A percentile compares a stretch with the other conserved stretches of the same genome.
phyloP scores from a whole-genome alignment of 768 basidiomycete genomes.

The Lactarius sanguifluus region DNA sequence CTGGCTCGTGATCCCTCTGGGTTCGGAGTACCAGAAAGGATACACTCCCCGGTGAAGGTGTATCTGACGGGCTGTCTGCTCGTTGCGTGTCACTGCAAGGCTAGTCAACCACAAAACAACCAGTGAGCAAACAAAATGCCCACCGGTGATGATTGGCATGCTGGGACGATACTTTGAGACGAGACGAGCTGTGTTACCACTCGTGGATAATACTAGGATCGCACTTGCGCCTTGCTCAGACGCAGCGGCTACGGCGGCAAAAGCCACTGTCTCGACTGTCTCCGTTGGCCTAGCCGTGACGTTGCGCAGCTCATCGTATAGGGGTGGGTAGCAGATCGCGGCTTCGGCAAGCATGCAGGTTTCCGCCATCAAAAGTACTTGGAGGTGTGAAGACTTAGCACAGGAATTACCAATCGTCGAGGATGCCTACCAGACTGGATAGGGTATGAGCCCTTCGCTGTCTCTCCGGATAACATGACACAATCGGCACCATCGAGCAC shows the following conservation, averaged over 20 bases:
- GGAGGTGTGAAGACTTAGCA: not conserved
- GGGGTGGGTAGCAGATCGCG: slow-evolving; percentile 91
- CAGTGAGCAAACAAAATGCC: slow-evolving; percentile 32
- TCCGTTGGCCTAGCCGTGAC: slow-evolving; percentile 86
- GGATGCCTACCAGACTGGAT: slow-evolving; percentile 77
- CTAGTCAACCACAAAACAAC: slow-evolving; percentile 8
- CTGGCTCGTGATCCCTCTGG: slow-evolving; percentile 79
- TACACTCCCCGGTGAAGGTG: slow-evolving; percentile 97
- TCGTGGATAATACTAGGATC: slow-evolving; percentile 94
- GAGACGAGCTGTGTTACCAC: slow-evolving; percentile 93
- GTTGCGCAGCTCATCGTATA: slow-evolving; percentile 84
- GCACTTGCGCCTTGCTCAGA: slow-evolving; percentile 93
- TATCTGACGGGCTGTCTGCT: slow-evolving; percentile 93
- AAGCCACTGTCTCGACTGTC: slow-evolving; percentile 93
- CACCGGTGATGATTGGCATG: slow-evolving; percentile 93
- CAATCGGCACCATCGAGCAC: slow-evolving; percentile 99
- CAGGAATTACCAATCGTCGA: slow-evolving; percentile 3
- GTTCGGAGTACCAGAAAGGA: slow-evolving; percentile 95
- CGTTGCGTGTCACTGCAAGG: slow-evolving; percentile 83
- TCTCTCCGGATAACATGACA: slow-evolving; percentile 99
- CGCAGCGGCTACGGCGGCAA: slow-evolving; percentile 94
- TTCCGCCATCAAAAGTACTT: slow-evolving; percentile 99
- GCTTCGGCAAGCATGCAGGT: slow-evolving; percentile 96
- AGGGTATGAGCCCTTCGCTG: slow-evolving; percentile 96
- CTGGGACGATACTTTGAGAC: slow-evolving; percentile 94